Base-by-base conservation (phyloP, 352 stramenopile genomes). In the Globisporangium nunn region DNA sequence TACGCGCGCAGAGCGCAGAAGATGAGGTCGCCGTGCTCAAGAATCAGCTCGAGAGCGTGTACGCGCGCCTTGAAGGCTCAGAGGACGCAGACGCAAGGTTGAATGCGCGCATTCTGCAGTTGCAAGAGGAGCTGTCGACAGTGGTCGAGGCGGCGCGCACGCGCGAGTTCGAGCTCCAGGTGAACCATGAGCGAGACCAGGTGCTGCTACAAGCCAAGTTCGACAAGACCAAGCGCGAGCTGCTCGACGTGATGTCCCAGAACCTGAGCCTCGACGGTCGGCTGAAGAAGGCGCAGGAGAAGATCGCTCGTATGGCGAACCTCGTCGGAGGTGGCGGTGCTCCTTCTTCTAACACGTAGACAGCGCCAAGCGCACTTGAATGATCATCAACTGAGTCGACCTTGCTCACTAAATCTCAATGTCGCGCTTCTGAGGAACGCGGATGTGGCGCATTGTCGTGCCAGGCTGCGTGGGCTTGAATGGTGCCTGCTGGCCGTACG, bases 371-470 rank as follows among this genome's bases (percentile, higher is more conserved):
- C 23, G 39, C 28, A n/a, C 23, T 33, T 30, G 10, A 43, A 18
- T 6, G 45, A n/a, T 43, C 11, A 44, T 37, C 12, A 8, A 30
- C 6, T 30, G 15, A 12, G 35, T 31, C 50, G 18, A 11, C 8
- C 30, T 30, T 4, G n/a, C 44, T 6, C 28, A 44, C 10, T 87
- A 98, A 49, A 98, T 97, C 63, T 98, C 90, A 63, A 98, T 97
- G 63, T 96, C 76, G 37, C 72, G 75, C 57, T 81, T 85, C 68
- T 96, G 78, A 2, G 92, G 92, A 47, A 81, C 54, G 8, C 88
- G 76, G 29, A 96, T 97, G 61, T 98, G 92, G 30, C 93, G 88
- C 93, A 98, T 97, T 4, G 80, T 96, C 2, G 79, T 87, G 28
- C 93, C 93, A 6, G 76, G 56, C 53, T 93, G 71, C 2, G 76